These are phyloP conservation scores for Candida ascalaphidarum DNA, from an alignment of 805 yeast species.

Conservation along the genomic window DNA sequence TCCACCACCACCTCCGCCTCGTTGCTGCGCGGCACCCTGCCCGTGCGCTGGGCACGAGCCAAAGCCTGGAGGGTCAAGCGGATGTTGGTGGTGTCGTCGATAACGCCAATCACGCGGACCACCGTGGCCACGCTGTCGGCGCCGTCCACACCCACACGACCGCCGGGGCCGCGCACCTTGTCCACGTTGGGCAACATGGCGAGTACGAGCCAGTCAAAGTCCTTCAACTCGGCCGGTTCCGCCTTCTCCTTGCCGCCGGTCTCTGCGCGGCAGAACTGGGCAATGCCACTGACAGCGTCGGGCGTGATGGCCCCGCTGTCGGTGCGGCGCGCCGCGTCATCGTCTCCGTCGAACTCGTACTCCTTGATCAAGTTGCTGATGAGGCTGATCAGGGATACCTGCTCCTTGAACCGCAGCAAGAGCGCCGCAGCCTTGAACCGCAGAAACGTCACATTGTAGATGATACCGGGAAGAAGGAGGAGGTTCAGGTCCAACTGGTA, in stretches of 20 bases:
- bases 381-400: constrained; percentile 16
- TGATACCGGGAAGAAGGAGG: constrained; percentile 54
- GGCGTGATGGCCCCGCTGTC: constrained; percentile 5
- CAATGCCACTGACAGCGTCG: constrained; percentile 22
- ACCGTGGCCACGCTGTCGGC: constrained; percentile 26
- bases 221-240: constrained; percentile 4
- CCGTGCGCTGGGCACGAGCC: constrained; percentile 27
- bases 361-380: constrained; percentile 25
- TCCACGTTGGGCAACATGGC: constrained; percentile 26
- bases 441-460: constrained; percentile 48
- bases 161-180: constrained; percentile 17
- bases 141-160: constrained; percentile 3
- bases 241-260: not conserved
- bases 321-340: constrained; percentile 2
- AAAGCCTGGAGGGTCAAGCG: constrained; percentile 43
- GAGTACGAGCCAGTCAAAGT: constrained; percentile 29
- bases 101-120: constrained; percentile 39
- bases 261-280: constrained; percentile 9
- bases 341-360: constrained; percentile 22
- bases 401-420: constrained; percentile 31
- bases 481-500: constrained; percentile 33
- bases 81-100: constrained; percentile 34
- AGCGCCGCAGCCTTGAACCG: constrained; percentile 39
- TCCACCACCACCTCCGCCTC: constrained; percentile 20
- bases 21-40: constrained; percentile 6